Evolutionary conservation across 805 yeast species (phyloP).

Genomic region (Suhomyces sp.): DNA sequence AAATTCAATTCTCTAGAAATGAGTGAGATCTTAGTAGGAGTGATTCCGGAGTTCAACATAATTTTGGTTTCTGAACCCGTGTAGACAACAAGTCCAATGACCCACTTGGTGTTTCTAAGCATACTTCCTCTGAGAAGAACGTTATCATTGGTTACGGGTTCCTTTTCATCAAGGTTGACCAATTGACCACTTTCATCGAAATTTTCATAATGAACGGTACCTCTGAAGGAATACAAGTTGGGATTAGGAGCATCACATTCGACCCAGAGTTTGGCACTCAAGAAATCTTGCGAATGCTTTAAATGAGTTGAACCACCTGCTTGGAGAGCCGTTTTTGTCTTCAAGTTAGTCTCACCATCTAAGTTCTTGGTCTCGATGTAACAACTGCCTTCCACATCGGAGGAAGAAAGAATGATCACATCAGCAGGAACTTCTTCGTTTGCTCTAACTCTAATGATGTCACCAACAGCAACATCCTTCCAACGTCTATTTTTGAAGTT

Average conservation of each 20-base stretch:
- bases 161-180: constrained; percentile 45
- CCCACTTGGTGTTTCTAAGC: constrained; percentile 84
- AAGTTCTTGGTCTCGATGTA: constrained; percentile 79
- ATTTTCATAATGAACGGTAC: constrained; percentile 56
- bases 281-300: constrained; percentile 58
- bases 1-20: constrained; percentile 71
- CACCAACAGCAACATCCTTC: constrained; percentile 75
- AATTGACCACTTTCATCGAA: constrained; percentile 30
- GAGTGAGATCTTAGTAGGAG: constrained; percentile 76
- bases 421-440: constrained; percentile 85
- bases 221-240: constrained; percentile 63
- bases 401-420: constrained; percentile 58
- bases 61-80: constrained; percentile 81
- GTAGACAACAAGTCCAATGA: constrained; percentile 69
- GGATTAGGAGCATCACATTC: constrained; percentile 75
- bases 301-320: constrained; percentile 49
- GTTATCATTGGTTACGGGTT: constrained; percentile 69
- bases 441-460: constrained; percentile 63
- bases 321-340: constrained; percentile 52
- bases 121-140: constrained; percentile 71
- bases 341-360: constrained; percentile 57
- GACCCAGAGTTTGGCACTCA: constrained; percentile 55
- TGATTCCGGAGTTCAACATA: constrained; percentile 76
- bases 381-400: constrained; percentile 68
- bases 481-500: constrained; percentile 39